phyloP scores from a whole-genome alignment of 192 early-diverging fungal species.

The Chytriomyces sp. region DNA sequence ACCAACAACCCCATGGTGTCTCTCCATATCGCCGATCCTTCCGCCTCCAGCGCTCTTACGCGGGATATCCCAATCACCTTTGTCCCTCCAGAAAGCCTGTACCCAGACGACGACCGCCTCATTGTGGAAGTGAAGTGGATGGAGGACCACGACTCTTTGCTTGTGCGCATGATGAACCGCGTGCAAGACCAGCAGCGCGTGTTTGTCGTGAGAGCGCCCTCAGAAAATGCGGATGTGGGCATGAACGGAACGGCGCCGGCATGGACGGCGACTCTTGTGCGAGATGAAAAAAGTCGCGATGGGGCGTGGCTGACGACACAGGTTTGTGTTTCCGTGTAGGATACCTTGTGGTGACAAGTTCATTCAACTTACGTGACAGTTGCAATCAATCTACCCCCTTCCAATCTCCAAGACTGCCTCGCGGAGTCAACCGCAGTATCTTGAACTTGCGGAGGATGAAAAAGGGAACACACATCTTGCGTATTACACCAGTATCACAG shows the following conservation, averaged over 20 bases:
- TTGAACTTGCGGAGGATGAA: constrained; percentile 54
- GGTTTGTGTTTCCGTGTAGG: not conserved
- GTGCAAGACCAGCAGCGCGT: constrained; percentile 82
- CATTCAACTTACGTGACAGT: constrained; percentile 5
- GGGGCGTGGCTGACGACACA: constrained; percentile 50
- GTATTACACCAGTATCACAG: constrained; percentile 31
- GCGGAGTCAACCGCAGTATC: constrained; percentile 35
- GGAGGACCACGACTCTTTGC: constrained; percentile 48
- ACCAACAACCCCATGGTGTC: constrained; percentile 79
- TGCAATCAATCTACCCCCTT: constrained; percentile 38
- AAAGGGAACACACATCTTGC: constrained; percentile 53
- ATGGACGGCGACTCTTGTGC: constrained; percentile 73
- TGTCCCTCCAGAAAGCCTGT: constrained; percentile 46
- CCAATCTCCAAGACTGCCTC: constrained; percentile 33
- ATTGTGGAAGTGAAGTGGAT: constrained; percentile 87
- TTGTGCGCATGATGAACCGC: constrained; percentile 84
- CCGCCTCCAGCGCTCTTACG: constrained; percentile 5
- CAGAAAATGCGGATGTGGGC: constrained; percentile 24
- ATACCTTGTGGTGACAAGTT: not conserved
- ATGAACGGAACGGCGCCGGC: constrained; percentile 10
- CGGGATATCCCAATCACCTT: constrained; percentile 44
- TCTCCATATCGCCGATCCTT: constrained; percentile 67
- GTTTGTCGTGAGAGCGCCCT: constrained; percentile 58
- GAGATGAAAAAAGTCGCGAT: constrained; percentile 56
- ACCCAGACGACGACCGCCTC: constrained; percentile 70